Percentiles rank a stretch among this genome's conserved stretches.
Evolutionary conservation across 768 basidiomycete genomes (phyloP).

Genomic region (Calocybe indica): DNA sequence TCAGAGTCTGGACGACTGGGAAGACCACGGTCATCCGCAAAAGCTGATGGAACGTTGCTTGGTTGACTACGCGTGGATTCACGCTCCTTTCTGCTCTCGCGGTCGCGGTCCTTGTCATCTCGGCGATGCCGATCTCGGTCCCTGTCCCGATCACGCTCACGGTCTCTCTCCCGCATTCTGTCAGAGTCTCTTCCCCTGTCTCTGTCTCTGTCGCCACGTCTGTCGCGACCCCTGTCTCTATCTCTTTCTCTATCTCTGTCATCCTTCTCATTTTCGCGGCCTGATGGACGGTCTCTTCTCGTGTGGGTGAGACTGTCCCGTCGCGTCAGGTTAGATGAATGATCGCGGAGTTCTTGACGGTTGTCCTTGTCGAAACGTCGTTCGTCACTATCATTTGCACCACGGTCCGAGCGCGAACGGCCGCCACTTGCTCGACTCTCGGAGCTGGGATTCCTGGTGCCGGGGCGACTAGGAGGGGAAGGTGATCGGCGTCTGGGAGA

Average conservation of each 20-base stretch:
- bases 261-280: slow-evolving; percentile 37
- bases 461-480: slow-evolving; percentile 61
- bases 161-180: slow-evolving; percentile 45
- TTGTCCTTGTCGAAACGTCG: slow-evolving; percentile 47
- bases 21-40: slow-evolving; percentile 48
- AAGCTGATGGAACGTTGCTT: slow-evolving; percentile 18
- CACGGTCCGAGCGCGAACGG: slow-evolving; percentile 49
- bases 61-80: slow-evolving; percentile 35
- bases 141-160: slow-evolving; percentile 35
- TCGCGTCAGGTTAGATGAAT: slow-evolving; percentile 29
- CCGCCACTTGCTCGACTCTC: slow-evolving; percentile 73
- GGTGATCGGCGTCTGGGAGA: slow-evolving; percentile 61
- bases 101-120: slow-evolving; percentile 61
- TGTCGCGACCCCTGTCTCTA: slow-evolving; percentile 37
- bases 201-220: slow-evolving; percentile 48
- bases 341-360: slow-evolving; percentile 39
- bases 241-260: slow-evolving; percentile 47
- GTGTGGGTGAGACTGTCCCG: slow-evolving; percentile 49
- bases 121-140: slow-evolving; percentile 52
- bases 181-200: slow-evolving; percentile 57
- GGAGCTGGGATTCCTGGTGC: slow-evolving; percentile 62
- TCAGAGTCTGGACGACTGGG: slow-evolving; percentile 56
- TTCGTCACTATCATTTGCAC: slow-evolving; percentile 44
- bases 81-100: slow-evolving; percentile 57
- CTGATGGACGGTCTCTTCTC: slow-evolving; percentile 37